These are phyloP conservation scores for Microcyclospora pomicola DNA, from an alignment of 2,329 filamentous ascomycete genomes.

Conservation along the genomic window DNA sequence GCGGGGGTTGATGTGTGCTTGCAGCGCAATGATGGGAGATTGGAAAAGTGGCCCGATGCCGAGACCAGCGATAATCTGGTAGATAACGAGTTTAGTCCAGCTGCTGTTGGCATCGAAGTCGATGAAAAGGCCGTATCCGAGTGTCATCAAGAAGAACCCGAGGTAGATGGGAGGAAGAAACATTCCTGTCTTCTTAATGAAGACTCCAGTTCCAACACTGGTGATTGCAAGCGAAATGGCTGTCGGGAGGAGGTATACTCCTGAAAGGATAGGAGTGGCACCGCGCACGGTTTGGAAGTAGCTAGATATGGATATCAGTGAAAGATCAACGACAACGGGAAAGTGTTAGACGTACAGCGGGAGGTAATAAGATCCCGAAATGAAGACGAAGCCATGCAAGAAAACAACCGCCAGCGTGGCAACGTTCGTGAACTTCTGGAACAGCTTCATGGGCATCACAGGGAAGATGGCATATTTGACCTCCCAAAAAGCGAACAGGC, in stretches of 20 bases:
- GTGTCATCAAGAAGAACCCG: slow-evolving; percentile 24
- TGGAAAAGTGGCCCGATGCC: slow-evolving; percentile 58
- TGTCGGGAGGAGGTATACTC: slow-evolving; percentile 40
- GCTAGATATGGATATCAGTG: too few relatives aligned
- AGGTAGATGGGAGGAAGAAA: slow-evolving; percentile 40
- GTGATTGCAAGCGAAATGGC: slow-evolving; percentile 21
- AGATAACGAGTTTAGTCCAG: slow-evolving; percentile 31
- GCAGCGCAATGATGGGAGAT: slow-evolving; percentile 52
- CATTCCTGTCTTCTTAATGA: slow-evolving; percentile 33
- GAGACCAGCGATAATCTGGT: slow-evolving; percentile 49
- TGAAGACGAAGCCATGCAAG: slow-evolving; percentile 64
- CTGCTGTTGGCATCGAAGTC: slow-evolving; percentile 21
- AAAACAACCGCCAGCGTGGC: slow-evolving; percentile 54
- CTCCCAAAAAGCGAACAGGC: slow-evolving; percentile 59
- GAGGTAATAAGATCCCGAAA: slow-evolving; percentile 62
- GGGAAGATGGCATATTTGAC: slow-evolving; percentile 61
- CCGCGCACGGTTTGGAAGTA: slow-evolving; percentile 71
- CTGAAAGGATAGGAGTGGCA: slow-evolving; percentile 54
- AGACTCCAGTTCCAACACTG: slow-evolving; percentile 22
- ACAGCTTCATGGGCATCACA: slow-evolving; percentile 61
- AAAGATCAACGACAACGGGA: slow-evolving; percentile 7
- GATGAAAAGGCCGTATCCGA: slow-evolving; percentile 27
- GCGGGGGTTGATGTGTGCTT: slow-evolving; percentile 45
- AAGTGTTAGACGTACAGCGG: slow-evolving; percentile 76
- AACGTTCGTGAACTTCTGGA: slow-evolving; percentile 51